Base-by-base conservation (phyloP, 2,329 filamentous ascomycete species). In the Xylaria sp. region DNA sequence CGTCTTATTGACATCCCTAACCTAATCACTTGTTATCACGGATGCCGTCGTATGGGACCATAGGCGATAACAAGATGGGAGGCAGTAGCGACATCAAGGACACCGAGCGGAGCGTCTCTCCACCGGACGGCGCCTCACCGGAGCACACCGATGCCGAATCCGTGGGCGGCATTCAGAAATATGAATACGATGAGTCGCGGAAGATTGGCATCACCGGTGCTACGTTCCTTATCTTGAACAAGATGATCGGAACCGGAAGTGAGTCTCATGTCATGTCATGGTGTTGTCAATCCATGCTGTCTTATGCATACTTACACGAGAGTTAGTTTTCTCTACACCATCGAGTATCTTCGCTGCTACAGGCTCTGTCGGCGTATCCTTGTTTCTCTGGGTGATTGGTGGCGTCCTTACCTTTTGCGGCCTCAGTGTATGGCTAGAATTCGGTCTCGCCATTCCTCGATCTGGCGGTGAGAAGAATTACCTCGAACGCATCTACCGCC, bases 391-490 rank as follows among this genome's bases (percentile, higher is more conserved):
- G 77, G 68, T 79, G 17, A 70, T 77, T 11, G 83, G 83, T 20
- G 84, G 83, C 33, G 78, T 89, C 58, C 80, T 90, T 28, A 86
- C 88, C 2, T 87, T 88, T 72, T 84, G 82, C 70, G 88, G 88
- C 26, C 81, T 90, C 13, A 86, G 84, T 63, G 87, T 91, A 4
- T 90, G 87, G 75, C 83, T 90, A 58, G 89, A 90, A 73, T 90
- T 89, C 72, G 88, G 88, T 28, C 82, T 88, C 4, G 87, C 86
- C 4, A 89, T 90, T 42, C 88, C 88, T 2, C 82, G 85, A 42
- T 89, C 86, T 15, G 88, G 89, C 15, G 89, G 89, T 23, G 88
- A 90, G 71, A 90, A 90, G 81, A 88, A 89, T 76, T 90, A 90
- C 74, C 85, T 90, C 15, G 88, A 90, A 74, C 82, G 86, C n/a